Percentiles rank a stretch among this genome's conserved stretches.
These are phyloP conservation scores for Xylaria hypoxylon DNA, from an alignment of 2,329 filamentous ascomycete species.

Conservation along the genomic window DNA sequence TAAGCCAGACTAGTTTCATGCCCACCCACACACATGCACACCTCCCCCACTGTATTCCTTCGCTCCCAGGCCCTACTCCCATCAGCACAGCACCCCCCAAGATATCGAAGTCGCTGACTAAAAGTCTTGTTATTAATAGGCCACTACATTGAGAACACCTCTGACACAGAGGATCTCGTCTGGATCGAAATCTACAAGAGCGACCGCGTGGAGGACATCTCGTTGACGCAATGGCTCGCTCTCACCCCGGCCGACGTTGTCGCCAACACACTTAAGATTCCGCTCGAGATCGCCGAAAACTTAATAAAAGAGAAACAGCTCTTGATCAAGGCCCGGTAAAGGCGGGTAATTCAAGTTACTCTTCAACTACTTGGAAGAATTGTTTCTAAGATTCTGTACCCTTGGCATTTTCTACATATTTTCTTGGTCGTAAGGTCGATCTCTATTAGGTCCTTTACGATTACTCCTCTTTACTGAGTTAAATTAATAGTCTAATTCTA, in stretches of 20 bases:
- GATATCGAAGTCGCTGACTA: neutral
- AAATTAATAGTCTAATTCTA: conserved; percentile 4
- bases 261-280: conserved; percentile 69
- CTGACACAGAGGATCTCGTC: conserved; percentile 70
- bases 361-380: neutral
- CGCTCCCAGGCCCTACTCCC: too few relatives aligned
- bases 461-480: neutral
- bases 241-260: conserved; percentile 73
- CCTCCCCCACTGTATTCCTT: neutral
- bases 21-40: neutral
- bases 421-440: neutral
- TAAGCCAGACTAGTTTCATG: conserved; percentile 46
- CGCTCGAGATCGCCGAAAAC: conserved; percentile 65
- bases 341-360: too few relatives aligned
- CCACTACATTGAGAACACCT: conserved; percentile 78
- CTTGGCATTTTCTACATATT: neutral
- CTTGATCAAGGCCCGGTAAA: conserved; percentile 53
- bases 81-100: neutral
- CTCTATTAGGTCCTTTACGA: neutral
- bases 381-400: neutral
- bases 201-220: conserved; percentile 74
- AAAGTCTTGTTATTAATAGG: conserved; percentile 47
- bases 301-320: conserved; percentile 75
- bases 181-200: conserved; percentile 79
- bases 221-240: conserved; percentile 76